These are phyloP conservation scores for Candida sakaeoensis DNA, from an alignment of 805 yeast species.

Conservation along the genomic window DNA sequence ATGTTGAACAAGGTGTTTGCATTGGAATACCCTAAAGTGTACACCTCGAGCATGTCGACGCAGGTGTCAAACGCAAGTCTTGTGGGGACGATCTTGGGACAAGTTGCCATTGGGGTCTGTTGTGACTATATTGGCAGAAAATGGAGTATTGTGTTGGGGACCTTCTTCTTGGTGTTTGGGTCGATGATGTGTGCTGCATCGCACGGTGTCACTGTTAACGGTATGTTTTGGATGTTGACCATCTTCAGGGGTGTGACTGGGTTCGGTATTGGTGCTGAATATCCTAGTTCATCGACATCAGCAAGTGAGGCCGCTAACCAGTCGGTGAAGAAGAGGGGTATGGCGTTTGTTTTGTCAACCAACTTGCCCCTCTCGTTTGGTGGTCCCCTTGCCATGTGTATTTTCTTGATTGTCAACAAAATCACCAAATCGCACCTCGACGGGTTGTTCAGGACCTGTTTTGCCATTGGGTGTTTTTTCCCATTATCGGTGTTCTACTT, in stretches of 20 bases:
- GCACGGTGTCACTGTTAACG: conserved; percentile 54
- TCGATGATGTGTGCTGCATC: conserved; percentile 67
- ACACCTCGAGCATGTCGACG: conserved; percentile 49
- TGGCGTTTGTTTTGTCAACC: conserved; percentile 61
- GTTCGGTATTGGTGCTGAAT: conserved; percentile 77
- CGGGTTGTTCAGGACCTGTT: conserved; percentile 68
- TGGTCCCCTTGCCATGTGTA: conserved; percentile 69
- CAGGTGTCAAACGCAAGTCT: conserved; percentile 66
- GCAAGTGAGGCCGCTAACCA: conserved; percentile 77
- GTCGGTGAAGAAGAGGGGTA: conserved; percentile 59
- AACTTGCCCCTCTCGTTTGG: conserved; percentile 73
- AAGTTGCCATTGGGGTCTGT: conserved; percentile 58
- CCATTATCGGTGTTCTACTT: conserved; percentile 71
- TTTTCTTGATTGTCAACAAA: conserved; percentile 64
- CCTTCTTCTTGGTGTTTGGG: conserved; percentile 59
- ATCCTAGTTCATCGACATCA: conserved; percentile 63
- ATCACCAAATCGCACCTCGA: conserved; percentile 46
- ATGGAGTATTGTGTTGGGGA: conserved; percentile 65
- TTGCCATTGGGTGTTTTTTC: conserved; percentile 63
- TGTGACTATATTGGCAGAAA: conserved; percentile 68
- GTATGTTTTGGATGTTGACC: conserved; percentile 75
- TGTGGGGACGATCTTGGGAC: conserved; percentile 70
- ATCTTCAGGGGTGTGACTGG: conserved; percentile 76
- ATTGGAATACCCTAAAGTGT: conserved; percentile 41
- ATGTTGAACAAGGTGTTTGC: conserved; percentile 61